Base-by-base conservation (phyloP, 140 eudicot genomes). In the Stevia rebaudiana region DNA sequence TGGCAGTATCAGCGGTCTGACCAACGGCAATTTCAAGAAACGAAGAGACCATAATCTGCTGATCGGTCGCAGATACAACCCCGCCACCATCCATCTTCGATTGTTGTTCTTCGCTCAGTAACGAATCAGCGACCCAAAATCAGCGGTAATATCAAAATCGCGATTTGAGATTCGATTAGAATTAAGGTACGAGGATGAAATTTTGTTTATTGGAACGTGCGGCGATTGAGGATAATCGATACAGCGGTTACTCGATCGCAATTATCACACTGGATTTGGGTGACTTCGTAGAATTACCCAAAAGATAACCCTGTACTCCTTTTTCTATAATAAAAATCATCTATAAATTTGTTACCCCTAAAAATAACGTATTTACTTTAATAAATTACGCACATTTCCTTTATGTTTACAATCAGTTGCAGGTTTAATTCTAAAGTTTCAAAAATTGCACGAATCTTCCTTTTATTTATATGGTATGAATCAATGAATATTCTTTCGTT, bases 11-110 rank as follows among this genome's bases (percentile, higher is more conserved):
- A 17, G 84, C 83, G 3, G 91, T 78, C 71, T 91, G 95, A 53
- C 95, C 98, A 21, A 76, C 98, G 37, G 96, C 98, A 70, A 91
- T 87, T 71, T 91, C 98, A 50, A 91, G 90, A 70, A 91, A 91
- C 30, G 85, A 74, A 41, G 98, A 84, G 40, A 90, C 84, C 79
- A 91, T 42, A n/a, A 6, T 63, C 73, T 84, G 87, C 78, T 87
- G 83, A 37, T 90, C 88, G 64, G 83, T 31, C 12, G 83, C 76
- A 55, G 87, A 80, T 10, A 69, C 42, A n/a, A 72, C 69, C 15
- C 75, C 83, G 31, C 79, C 95, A 85, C 72, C 73, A 43, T 87
- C 89, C 95, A 84, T 82, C 50, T 73, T 61, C 55, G 48, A 73
- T 72, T 49, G 31, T 68, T 47, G 39, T 40, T 52, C 59, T 64